Conservation (phyloP, 495 filamentous ascomycete genomes). For the Lophiostoma macrostomum region DNA sequence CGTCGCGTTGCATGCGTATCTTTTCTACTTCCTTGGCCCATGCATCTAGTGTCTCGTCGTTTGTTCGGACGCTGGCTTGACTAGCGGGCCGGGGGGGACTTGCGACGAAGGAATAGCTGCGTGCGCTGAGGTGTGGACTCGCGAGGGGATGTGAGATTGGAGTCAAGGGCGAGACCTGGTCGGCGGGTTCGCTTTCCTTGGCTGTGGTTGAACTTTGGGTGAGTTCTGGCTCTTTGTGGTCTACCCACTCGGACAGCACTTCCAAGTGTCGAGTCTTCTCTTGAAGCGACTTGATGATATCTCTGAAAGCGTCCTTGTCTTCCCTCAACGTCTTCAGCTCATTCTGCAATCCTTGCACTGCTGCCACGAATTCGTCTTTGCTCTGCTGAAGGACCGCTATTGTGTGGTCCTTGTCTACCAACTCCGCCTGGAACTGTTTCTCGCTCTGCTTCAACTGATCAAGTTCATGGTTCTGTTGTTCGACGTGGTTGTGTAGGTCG, state of each 20-base stretch:
- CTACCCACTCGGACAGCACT: conserved; percentile 5
- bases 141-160: neutral
- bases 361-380: conserved; percentile 17
- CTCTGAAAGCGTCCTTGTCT: conserved; percentile 22
- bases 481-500: conserved; percentile 14
- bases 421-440: conserved; percentile 39
- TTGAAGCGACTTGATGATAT: conserved; percentile 24
- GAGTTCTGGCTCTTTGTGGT: conserved; percentile 1
- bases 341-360: conserved; percentile 14
- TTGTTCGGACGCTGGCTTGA: conserved; percentile 1
- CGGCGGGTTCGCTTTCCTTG: neutral
- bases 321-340: conserved; percentile 21
- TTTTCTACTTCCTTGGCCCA: conserved; percentile 30
- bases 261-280: conserved; percentile 21
- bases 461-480: conserved; percentile 11
- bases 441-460: conserved; percentile 33
- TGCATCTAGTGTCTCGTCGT: conserved; percentile 5
- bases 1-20: conserved; percentile 18
- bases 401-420: conserved; percentile 24
- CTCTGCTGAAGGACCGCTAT: conserved; percentile 16
- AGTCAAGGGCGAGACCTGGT: neutral
- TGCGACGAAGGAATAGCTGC: neutral
- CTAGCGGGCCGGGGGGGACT: conserved; percentile 3
- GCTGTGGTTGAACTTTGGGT: neutral
- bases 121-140: neutral